Percentiles rank a stretch among this genome's conserved stretches.
Conservation (phyloP, 2,329 filamentous ascomycete species). For the Aschersonia sp. region DNA sequence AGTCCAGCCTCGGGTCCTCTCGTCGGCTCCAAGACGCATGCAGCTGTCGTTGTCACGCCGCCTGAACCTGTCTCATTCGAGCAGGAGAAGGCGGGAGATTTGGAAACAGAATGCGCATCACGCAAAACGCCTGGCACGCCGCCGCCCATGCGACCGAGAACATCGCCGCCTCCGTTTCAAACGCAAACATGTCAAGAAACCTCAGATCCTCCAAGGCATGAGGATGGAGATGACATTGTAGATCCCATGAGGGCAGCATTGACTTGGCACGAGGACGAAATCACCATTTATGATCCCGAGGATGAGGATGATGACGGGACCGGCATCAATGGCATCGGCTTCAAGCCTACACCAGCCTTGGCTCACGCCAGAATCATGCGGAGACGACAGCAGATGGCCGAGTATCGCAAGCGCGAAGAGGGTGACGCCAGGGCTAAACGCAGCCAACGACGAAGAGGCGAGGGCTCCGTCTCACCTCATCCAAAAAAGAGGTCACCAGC, state of each 20-base stretch:
- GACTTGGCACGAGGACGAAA: conserved; percentile 56
- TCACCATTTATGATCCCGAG: conserved; percentile 49
- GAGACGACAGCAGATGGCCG: conserved; percentile 44
- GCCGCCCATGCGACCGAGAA: conserved; percentile 16
- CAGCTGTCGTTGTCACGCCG: background rate
- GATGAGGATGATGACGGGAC: conserved; percentile 54
- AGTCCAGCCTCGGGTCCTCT: background rate
- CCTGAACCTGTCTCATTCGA: background rate
- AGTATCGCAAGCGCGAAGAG: conserved; percentile 47
- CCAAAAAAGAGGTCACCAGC: conserved; percentile 13
- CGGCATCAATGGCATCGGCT: conserved; percentile 54
- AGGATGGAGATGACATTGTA: conserved; percentile 22
- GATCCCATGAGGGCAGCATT: conserved; percentile 44
- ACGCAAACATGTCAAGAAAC: background rate
- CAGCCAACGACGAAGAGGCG: conserved; percentile 33
- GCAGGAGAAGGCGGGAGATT: background rate
- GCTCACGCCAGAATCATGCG: conserved; percentile 42
- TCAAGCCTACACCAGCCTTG: conserved; percentile 47
- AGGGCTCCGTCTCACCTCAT: conserved; percentile 11
- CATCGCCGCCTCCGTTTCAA: conserved; percentile 4
- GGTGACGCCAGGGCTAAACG: conserved; percentile 42
- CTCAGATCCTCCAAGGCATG: conserved; percentile 7
- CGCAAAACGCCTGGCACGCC: conserved; percentile 23
- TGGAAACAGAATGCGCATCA: conserved; percentile 17
- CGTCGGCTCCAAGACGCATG: background rate